Percentiles rank a stretch among this genome's conserved stretches.
Conservation (phyloP, 176 grass and related monocot genomes). For the Leersia perrieri region DNA sequence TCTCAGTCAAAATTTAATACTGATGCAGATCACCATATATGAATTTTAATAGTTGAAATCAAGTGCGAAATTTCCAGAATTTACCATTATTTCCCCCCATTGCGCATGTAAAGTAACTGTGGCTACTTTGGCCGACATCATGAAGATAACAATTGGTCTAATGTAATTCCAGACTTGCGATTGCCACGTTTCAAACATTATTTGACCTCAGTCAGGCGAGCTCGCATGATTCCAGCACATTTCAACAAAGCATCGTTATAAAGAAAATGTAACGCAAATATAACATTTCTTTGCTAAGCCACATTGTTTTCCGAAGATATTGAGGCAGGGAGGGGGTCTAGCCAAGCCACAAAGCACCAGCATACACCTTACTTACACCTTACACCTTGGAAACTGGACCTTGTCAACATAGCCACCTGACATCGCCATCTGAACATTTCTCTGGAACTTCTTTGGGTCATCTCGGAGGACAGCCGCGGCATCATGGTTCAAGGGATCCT, state of each 20-base stretch:
- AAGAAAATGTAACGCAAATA: background rate
- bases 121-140: background rate
- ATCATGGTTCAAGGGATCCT: slow-evolving; percentile 71
- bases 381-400: slow-evolving; percentile 53
- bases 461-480: slow-evolving; percentile 53
- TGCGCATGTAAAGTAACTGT: background rate
- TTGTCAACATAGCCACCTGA: slow-evolving; percentile 49
- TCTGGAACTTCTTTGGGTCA: slow-evolving; percentile 63
- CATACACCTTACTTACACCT: slow-evolving; percentile 15
- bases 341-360: background rate
- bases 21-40: too few relatives aligned
- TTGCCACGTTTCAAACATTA: slow-evolving; percentile 9
- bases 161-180: background rate
- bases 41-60: background rate
- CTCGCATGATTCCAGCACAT: background rate
- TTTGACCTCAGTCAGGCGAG: background rate
- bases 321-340: too few relatives aligned
- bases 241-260: slow-evolving; percentile 14
- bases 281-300: background rate
- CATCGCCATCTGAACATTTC: slow-evolving; percentile 61
- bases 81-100: background rate
- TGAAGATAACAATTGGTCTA: background rate
- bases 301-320: too few relatives aligned
- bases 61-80: background rate
- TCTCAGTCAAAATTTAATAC: background rate